Conservation (phyloP, 495 filamentous ascomycete genomes). For the Penicillium fimorum region DNA sequence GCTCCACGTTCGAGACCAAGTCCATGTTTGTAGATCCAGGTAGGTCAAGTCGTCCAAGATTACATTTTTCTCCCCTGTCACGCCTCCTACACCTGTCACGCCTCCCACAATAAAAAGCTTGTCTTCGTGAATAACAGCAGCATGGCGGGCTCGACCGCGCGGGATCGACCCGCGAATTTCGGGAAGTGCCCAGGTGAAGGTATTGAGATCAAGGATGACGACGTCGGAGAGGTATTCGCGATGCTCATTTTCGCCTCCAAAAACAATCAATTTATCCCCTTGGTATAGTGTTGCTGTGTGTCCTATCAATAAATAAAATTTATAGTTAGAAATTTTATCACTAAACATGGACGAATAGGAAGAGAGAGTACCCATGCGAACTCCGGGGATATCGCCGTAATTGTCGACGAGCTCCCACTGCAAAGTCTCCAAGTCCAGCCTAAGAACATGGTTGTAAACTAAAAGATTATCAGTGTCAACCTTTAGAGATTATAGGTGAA, state of each 20-base stretch:
- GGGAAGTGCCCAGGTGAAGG: conserved; percentile 90
- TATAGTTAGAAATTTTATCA: conserved; percentile 1
- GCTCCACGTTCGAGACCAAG: conserved; percentile 94
- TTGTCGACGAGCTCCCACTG: conserved; percentile 97
- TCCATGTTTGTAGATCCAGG: conserved; percentile 94
- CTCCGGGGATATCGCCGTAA: conserved; percentile 96
- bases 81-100: conserved; percentile 82
- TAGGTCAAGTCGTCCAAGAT: conserved; percentile 95
- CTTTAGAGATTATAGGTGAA: background rate
- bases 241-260: conserved; percentile 97
- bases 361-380: conserved; percentile 79
- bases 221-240: conserved; percentile 92
- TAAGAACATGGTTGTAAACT: conserved; percentile 98
- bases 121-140: conserved; percentile 91
- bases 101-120: conserved; percentile 94
- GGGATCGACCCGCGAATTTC: conserved; percentile 78
- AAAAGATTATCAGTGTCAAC: conserved; percentile 14
- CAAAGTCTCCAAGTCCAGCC: conserved; percentile 76
- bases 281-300: conserved; percentile 96
- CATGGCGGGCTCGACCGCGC: conserved; percentile 86
- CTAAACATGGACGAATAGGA: conserved; percentile 23
- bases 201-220: conserved; percentile 91
- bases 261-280: conserved; percentile 90
- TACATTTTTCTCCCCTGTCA: conserved; percentile 81
- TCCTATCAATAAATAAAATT: conserved; percentile 48